Conservation (phyloP, 202 grass and related monocot species). For the Brachypodium distachyon region DNA sequence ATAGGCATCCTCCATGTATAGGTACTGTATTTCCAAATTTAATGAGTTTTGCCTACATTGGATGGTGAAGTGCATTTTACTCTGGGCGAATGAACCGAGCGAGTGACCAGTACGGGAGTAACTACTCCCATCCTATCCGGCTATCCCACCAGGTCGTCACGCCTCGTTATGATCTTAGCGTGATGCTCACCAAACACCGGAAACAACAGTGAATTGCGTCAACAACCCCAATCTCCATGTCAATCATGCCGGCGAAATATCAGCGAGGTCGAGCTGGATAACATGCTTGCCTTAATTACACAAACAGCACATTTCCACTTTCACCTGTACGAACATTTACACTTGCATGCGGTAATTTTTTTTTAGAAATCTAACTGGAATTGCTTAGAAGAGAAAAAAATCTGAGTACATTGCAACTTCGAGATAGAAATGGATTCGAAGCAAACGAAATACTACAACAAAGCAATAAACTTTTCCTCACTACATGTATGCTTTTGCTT, state of each 20-base stretch:
- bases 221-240: background rate
- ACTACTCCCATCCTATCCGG: background rate
- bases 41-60: too few relatives aligned
- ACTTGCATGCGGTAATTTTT: too few relatives aligned
- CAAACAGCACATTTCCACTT: background rate
- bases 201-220: background rate
- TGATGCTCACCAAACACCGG: slow-evolving; percentile 4
- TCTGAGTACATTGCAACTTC: background rate
- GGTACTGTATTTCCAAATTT: too few relatives aligned
- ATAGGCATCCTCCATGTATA: too few relatives aligned
- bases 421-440: background rate
- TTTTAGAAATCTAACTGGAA: background rate
- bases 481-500: background rate
- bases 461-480: background rate
- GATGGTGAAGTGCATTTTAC: too few relatives aligned
- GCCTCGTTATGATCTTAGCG: background rate
- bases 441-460: background rate
- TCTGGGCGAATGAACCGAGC: too few relatives aligned
- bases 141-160: background rate
- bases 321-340: background rate
- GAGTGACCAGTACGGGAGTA: background rate
- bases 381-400: background rate
- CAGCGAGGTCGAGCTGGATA: background rate
- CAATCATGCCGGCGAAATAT: background rate
- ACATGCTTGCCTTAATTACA: background rate